Percentiles rank a stretch among this genome's conserved stretches.
phyloP scores from a whole-genome alignment of 345 rosid species.

The Citrus maxima region DNA sequence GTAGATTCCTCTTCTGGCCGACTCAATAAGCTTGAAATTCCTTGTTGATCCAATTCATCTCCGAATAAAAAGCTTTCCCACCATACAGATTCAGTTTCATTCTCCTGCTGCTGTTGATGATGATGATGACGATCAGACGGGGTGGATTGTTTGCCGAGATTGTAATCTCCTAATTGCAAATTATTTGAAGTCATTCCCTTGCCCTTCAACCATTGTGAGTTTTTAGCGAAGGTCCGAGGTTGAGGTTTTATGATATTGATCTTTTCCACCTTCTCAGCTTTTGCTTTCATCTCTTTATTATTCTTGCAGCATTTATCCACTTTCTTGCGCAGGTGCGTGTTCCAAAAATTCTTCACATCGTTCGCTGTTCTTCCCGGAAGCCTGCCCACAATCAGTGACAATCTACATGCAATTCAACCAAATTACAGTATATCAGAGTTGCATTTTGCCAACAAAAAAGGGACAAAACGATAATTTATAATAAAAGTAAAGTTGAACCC shows the following conservation, averaged over 20 bases:
- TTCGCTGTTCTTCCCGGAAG: constrained; percentile 49
- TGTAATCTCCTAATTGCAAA: not conserved
- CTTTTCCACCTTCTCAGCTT: not conserved
- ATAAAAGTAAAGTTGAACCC: too few relatives aligned
- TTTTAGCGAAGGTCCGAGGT: constrained; percentile 15
- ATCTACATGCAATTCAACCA: constrained; percentile 8
- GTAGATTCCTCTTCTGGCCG: not conserved
- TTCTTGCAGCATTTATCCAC: not conserved
- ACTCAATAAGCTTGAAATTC: not conserved
- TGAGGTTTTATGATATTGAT: constrained; percentile 22
- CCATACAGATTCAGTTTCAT: not conserved
- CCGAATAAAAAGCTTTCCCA: not conserved
- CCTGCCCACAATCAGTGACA: constrained; percentile 49
- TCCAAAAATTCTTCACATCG: constrained; percentile 38
- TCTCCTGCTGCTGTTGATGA: not conserved
- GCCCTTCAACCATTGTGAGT: not conserved
- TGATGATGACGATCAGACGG: not conserved
- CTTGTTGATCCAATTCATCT: not conserved
- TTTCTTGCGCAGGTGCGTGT: constrained; percentile 11
- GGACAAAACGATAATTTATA: too few relatives aligned
- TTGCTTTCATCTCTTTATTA: not conserved
- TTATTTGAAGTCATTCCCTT: not conserved
- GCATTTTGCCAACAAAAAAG: too few relatives aligned
- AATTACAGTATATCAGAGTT: too few relatives aligned
- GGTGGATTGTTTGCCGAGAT: not conserved